A percentile compares a stretch with the other conserved stretches of the same genome.
Evolutionary conservation across 2,329 filamentous ascomycete species (phyloP).

Genomic region (Penicillium decumbens): DNA sequence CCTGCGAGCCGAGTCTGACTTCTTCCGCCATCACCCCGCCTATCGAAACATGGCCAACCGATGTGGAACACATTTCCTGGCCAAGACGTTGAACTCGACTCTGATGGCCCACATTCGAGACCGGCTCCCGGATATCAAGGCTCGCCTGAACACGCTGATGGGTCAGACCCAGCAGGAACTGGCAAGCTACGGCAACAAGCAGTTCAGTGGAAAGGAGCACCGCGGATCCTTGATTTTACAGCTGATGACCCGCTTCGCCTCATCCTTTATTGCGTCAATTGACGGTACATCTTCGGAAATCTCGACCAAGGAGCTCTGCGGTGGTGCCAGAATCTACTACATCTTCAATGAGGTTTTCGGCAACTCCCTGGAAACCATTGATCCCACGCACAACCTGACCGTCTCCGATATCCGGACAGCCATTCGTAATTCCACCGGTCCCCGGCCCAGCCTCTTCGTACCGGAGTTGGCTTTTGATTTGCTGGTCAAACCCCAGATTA

Average conservation of each 20-base stretch:
- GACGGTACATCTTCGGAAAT: constrained; percentile 98
- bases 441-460: constrained; percentile 90
- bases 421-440: constrained; percentile 95
- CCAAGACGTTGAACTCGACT: constrained; percentile 90
- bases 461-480: constrained; percentile 97
- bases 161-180: constrained; percentile 99
- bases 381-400: constrained; percentile 91
- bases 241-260: constrained; percentile 96
- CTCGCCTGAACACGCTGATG: constrained; percentile 94
- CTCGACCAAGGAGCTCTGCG: constrained; percentile 94
- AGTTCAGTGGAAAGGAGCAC: constrained; percentile 96
- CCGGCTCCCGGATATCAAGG: constrained; percentile 94
- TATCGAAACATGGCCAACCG: constrained; percentile 93
- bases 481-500: constrained; percentile 97
- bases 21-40: constrained; percentile 94
- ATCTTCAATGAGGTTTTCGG: constrained; percentile 99
- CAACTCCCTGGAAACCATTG: constrained; percentile 90
- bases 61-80: constrained; percentile 90
- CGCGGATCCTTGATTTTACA: constrained; percentile 90
- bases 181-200: constrained; percentile 94
- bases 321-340: constrained; percentile 93
- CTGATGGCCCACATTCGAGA: constrained; percentile 96
- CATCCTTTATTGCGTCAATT: constrained; percentile 96
- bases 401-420: constrained; percentile 93
- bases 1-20: constrained; percentile 81